Evolutionary conservation across 2,329 filamentous ascomycete genomes (phyloP).

Genomic region (Colletotrichum falcatum): DNA sequence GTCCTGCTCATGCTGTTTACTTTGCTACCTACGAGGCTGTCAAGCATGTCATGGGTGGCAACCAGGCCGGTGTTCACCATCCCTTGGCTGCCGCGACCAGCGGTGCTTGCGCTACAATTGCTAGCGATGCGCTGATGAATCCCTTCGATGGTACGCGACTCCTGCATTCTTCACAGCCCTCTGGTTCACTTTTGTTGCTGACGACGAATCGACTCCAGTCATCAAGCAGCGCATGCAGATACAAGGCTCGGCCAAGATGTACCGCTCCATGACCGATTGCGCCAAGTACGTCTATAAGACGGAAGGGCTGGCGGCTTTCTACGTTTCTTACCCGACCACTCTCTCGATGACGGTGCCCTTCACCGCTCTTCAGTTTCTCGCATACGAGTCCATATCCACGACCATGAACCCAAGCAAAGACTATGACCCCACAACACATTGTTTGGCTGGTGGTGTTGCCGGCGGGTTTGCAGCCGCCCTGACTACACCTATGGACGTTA

Average conservation of each 20-base stretch:
- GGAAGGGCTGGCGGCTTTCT: conserved; percentile 93
- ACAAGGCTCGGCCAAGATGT: conserved; percentile 88
- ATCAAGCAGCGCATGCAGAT: conserved; percentile 99
- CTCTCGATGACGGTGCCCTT: conserved; percentile 99
- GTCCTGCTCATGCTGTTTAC: conserved; percentile 96
- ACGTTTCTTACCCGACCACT: conserved; percentile 98
- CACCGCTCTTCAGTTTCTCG: conserved; percentile 95
- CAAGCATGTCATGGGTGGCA: conserved; percentile 95
- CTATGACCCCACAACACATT: conserved; percentile 96
- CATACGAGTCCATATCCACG: conserved; percentile 97
- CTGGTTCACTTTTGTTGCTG: background rate
- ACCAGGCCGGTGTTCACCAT: conserved; percentile 87
- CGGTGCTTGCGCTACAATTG: conserved; percentile 94
- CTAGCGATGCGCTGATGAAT: conserved; percentile 98
- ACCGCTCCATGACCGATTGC: conserved; percentile 88
- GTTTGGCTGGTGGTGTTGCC: conserved; percentile 89
- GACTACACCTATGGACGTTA: conserved; percentile 96
- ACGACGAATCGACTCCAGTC: conserved; percentile 64
- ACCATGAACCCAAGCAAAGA: conserved; percentile 86
- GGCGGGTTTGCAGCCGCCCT: conserved; percentile 93
- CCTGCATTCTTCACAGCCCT: no score
- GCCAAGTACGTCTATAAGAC: conserved; percentile 87
- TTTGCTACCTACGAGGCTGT: conserved; percentile 98
- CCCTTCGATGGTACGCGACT: conserved; percentile 87
- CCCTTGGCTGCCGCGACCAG: conserved; percentile 92